Evolutionary conservation across 208 protist genomes (phyloP), one percentile per base, ranked within the genome.

Genomic region (Leishmania tarentolae): DNA sequence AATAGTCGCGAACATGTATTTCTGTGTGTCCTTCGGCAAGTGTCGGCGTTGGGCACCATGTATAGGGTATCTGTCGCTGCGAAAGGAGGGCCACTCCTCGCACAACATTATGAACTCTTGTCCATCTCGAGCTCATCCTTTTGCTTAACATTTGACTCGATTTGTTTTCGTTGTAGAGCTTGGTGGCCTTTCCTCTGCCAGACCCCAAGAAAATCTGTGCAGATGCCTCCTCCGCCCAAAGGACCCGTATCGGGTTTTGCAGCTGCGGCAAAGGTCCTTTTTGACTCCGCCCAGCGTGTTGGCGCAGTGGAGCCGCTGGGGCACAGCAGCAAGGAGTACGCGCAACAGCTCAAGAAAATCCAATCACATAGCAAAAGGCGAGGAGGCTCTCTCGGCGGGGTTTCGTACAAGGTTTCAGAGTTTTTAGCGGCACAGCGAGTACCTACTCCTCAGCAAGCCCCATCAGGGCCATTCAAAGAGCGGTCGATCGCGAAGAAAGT

Each of bases 361-460:
- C 92, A 96, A 75, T 81, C 77, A 46, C 92, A 97, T 76, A 95
- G 91, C 81, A 92, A 90, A 59, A 94, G 91, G 73, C 87, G 87
- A 35, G 92, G 91, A 61, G 92, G 91, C 4, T 96, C 92, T 3
- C 75, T 97, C 17, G 92, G 90, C 77, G 87, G 87, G 66, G 94
- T 97, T 17, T 96, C 94, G 24, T 96, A 95, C 72, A 96, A 94
- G 72, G 91, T 97, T 44, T 85, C 90, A 0, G 91, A 97, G 78
- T 97, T 97, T 88, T 79, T 97, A 19, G 87, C 88, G 68, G 87
- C 92, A 15, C 90, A 97, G 80, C 76, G 90, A 52, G 70, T 85
- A 8, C 85, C 90, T 11, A 59, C 83, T 35, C 73, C 87, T 6
- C 78, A 68, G 42, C 78, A 70, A 57, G 44, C 35, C 4, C 68